These are phyloP conservation scores for Candida tammaniensis DNA, from an alignment of 805 yeast species.

Conservation along the genomic window DNA sequence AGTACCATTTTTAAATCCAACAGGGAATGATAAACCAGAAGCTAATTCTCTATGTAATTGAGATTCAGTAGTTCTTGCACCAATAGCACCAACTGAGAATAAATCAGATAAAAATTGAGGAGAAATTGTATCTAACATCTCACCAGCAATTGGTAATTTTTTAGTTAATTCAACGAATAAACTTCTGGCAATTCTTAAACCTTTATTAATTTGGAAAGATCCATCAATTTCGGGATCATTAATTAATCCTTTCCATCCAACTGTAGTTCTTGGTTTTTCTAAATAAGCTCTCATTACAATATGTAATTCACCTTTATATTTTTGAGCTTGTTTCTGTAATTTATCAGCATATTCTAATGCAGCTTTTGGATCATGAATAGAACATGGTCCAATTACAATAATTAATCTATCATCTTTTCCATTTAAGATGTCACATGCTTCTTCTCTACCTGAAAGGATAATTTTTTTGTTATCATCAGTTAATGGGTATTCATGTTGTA, in stretches of 20 bases:
- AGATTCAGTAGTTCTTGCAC: constrained; percentile 98
- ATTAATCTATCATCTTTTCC: constrained; percentile 80
- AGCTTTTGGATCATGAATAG: constrained; percentile 86
- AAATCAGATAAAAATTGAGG: constrained; percentile 94
- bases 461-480: constrained; percentile 51
- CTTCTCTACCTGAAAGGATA: constrained; percentile 75
- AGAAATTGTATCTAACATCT: constrained; percentile 96
- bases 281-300: constrained; percentile 96
- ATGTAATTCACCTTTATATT: constrained; percentile 71
- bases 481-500: constrained; percentile 82
- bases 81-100: constrained; percentile 94
- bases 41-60: constrained; percentile 97
- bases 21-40: constrained; percentile 97
- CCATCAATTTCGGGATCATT: constrained; percentile 95
- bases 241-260: constrained; percentile 98
- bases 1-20: constrained; percentile 98
- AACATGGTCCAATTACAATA: constrained; percentile 95
- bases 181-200: constrained; percentile 81
- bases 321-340: constrained; percentile 64
- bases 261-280: constrained; percentile 98
- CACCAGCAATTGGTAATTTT: constrained; percentile 92
- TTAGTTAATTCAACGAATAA: constrained; percentile 76
- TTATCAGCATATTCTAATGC: constrained; percentile 84
- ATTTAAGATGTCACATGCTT: constrained; percentile 68
- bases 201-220: constrained; percentile 92